A percentile compares a stretch with the other conserved stretches of the same genome.
phyloP scores from a whole-genome alignment of 129 eudicot species.

The Tanacetum coccineum region DNA sequence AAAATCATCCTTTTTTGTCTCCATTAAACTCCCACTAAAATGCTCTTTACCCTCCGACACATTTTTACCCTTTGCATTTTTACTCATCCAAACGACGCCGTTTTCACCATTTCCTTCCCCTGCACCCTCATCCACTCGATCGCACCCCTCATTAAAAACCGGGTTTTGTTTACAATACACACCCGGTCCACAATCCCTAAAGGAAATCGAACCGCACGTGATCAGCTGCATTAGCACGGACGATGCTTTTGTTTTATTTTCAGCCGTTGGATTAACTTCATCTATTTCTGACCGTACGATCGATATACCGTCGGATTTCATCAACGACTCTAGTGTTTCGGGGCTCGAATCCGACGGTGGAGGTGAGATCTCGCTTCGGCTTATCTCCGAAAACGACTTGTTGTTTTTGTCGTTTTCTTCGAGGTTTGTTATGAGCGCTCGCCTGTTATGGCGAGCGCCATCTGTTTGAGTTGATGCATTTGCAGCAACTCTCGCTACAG shows the following conservation, averaged over 20 bases:
- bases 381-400: slow-evolving; percentile 35
- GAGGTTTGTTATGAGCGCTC: slow-evolving; percentile 9
- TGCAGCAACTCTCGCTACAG: slow-evolving; percentile 32
- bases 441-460: slow-evolving; percentile 43
- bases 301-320: slow-evolving; percentile 65
- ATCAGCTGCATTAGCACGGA: slow-evolving; percentile 78
- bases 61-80: slow-evolving; percentile 23
- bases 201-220: slow-evolving; percentile 84
- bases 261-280: slow-evolving; percentile 33
- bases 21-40: slow-evolving; percentile 81
- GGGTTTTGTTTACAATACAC: slow-evolving; percentile 32
- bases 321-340: slow-evolving; percentile 73
- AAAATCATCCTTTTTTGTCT: slow-evolving; percentile 61
- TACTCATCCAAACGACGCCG: slow-evolving; percentile 10
- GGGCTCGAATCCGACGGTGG: slow-evolving; percentile 98
- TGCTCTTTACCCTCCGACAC: slow-evolving; percentile 63
- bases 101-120: slow-evolving; percentile 23
- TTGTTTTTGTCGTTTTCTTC: slow-evolving; percentile 32
- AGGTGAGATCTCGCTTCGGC: slow-evolving; percentile 68
- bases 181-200: slow-evolving; percentile 67
- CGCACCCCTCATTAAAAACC: slow-evolving; percentile 27
- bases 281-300: slow-evolving; percentile 27
- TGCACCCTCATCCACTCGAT: slow-evolving; percentile 37
- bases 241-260: slow-evolving; percentile 39
- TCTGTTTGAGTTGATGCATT: slow-evolving; percentile 88